These are phyloP conservation scores for Theobroma grandiflorum DNA, from an alignment of 441 rosid genomes.

Conservation along the genomic window DNA sequence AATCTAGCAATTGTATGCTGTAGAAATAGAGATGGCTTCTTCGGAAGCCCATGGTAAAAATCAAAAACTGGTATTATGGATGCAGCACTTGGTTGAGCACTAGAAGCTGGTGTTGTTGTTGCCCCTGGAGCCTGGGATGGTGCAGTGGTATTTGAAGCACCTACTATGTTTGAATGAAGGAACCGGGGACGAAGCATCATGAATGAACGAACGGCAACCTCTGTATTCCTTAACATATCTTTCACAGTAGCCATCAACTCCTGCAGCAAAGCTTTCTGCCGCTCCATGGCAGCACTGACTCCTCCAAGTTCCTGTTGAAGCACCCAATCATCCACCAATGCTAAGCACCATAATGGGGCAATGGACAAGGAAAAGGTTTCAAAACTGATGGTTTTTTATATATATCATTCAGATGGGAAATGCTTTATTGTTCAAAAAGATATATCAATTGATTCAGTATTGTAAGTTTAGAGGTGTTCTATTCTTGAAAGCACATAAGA, in stretches of 20 bases:
- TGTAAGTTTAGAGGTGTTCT: not conserved
- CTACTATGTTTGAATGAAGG: slow-evolving; percentile 59
- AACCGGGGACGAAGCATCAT: slow-evolving; percentile 86
- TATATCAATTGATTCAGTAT: not conserved
- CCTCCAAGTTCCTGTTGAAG: slow-evolving; percentile 91
- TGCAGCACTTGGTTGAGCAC: slow-evolving; percentile 62
- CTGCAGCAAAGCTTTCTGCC: slow-evolving; percentile 82
- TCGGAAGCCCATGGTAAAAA: slow-evolving; percentile 91
- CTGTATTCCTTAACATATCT: slow-evolving; percentile 86
- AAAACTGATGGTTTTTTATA: not conserved
- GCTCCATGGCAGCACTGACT: slow-evolving; percentile 76
- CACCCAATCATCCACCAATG: slow-evolving; percentile 6
- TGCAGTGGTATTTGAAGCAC: slow-evolving; percentile 57
- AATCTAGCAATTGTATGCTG: slow-evolving; percentile 87
- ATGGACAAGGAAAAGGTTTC: slow-evolving; percentile 13
- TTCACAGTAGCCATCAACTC: slow-evolving; percentile 83
- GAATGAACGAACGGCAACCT: slow-evolving; percentile 88
- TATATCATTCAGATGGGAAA: not conserved
- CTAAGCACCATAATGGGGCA: not conserved
- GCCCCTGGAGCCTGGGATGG: slow-evolving; percentile 75
- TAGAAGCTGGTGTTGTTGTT: slow-evolving; percentile 52
- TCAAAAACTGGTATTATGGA: slow-evolving; percentile 72
- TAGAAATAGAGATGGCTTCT: slow-evolving; percentile 89
- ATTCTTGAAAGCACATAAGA: slow-evolving; percentile 12
- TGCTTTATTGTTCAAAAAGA: slow-evolving; percentile 12